Evolutionary conservation across 139 green algal genomes (phyloP), one percentile per base, ranked within the genome.

Genomic region (Trebouxia sp.): DNA sequence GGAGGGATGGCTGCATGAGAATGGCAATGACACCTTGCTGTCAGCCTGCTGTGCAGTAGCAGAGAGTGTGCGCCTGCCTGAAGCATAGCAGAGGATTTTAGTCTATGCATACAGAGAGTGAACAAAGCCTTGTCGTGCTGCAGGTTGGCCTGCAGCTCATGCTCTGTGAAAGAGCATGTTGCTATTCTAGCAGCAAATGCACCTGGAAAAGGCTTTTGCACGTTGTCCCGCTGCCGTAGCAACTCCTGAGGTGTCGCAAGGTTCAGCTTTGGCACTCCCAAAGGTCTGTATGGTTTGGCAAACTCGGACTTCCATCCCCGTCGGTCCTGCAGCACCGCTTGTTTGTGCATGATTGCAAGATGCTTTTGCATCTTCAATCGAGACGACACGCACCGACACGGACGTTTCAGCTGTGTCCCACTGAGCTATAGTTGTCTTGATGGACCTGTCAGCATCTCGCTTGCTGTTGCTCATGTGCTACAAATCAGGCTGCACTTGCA

Each of bases 231-330:
- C 20, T 58, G 39, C 32, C 41, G 72, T 30, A 79, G 14, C 22
- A 79, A 14, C 10, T 79, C 45, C 17, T n/a, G 39, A 30, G 72
- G 72, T 0, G 26, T 26, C 6, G 72, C 41, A 30, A 79, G 43
- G 32, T 58, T 12, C n/a, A 79, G 30, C 12, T 62, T 51, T 15
- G 72, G 72, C 43, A 62, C 45, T n/a, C 72, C 72, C 26, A 79
- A 30, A 35, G 72, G 72, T 24, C 42, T 58, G 72, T 79, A 79
- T 6, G 72, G 41, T 37, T 62, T 50, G 7, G 43, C 43, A 42
- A 41, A 41, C 3, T 50, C 41, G 22, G 72, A 79, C 26, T 56
- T 43, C 72, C 72, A 79, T 10, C 72, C 72, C 17, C 43, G 72
- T 65, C 66, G 39, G 38, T 50, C 41, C 66, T 76, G 66, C 39